Evolutionary conservation across 2,329 filamentous ascomycete species (phyloP).

Genomic region (Cylindrodendrum hubeiense): DNA sequence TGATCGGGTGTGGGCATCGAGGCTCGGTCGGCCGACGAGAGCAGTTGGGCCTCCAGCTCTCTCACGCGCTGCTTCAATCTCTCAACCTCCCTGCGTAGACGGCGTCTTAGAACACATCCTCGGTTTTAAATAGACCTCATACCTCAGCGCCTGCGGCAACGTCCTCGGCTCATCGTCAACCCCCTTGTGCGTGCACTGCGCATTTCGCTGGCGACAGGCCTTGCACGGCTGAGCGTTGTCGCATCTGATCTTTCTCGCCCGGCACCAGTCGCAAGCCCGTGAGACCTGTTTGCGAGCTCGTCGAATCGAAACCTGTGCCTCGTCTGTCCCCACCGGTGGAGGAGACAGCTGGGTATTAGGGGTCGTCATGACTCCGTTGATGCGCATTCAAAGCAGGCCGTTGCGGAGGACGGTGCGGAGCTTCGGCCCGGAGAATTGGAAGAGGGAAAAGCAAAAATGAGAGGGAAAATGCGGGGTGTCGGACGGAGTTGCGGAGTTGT

Average conservation of each 20-base stretch:
- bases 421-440: neutral
- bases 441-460: neutral
- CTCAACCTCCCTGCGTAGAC: slow-evolving; percentile 47
- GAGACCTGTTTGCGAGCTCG: slow-evolving; percentile 39
- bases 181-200: slow-evolving; percentile 47
- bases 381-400: too few relatives aligned
- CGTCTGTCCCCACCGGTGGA: neutral
- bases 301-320: neutral
- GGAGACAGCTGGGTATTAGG: neutral
- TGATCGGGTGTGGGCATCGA: slow-evolving; percentile 22
- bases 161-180: slow-evolving; percentile 45
- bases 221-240: slow-evolving; percentile 52
- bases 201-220: slow-evolving; percentile 49
- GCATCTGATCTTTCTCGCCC: slow-evolving; percentile 53
- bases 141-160: slow-evolving; percentile 37
- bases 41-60: slow-evolving; percentile 47
- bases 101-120: neutral
- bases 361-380: neutral
- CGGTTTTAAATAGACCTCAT: neutral
- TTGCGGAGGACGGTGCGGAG: neutral
- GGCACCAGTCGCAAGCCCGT: slow-evolving; percentile 54
- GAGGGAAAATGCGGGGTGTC: neutral
- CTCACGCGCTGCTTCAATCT: slow-evolving; percentile 47
- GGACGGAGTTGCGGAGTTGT: neutral
- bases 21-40: slow-evolving; percentile 1